A percentile compares a stretch with the other conserved stretches of the same genome.
Conservation (phyloP, 73 alveolate genomes). For the Symbiodinium pilosum region DNA sequence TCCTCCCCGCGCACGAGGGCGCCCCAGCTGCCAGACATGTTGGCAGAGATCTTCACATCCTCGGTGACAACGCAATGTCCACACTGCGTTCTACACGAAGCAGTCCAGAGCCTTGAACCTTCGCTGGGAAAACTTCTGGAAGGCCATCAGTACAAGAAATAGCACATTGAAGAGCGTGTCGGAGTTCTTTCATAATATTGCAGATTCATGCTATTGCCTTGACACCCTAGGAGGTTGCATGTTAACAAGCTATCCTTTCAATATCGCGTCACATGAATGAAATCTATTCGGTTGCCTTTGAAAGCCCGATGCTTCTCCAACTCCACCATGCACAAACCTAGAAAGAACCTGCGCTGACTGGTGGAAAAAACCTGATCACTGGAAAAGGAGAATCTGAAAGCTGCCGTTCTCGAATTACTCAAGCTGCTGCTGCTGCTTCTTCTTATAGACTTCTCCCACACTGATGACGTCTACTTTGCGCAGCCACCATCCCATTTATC, state of each 20-base stretch:
- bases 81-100: neutral
- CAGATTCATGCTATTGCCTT: too few relatives aligned
- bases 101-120: neutral
- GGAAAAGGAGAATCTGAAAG: neutral
- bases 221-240: too few relatives aligned
- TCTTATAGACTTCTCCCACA: too few relatives aligned
- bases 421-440: too few relatives aligned
- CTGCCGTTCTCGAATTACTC: too few relatives aligned
- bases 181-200: too few relatives aligned
- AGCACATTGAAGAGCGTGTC: neutral
- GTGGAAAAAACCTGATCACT: neutral
- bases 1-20: conserved; percentile 39
- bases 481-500: too few relatives aligned
- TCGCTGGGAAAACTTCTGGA: neutral
- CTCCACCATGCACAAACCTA: neutral
- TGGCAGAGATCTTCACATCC: conserved; percentile 41
- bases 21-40: conserved; percentile 52
- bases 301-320: neutral
- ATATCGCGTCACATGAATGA: too few relatives aligned
- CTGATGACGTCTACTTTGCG: too few relatives aligned
- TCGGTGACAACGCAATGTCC: neutral
- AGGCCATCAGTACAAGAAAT: neutral
- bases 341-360: too few relatives aligned
- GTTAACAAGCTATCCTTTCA: too few relatives aligned
- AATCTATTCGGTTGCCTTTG: neutral